Evolutionary conservation across 23 red algal species (phyloP), one percentile per base, ranked within the genome.

Genomic region (Gracilariopsis chorda): DNA sequence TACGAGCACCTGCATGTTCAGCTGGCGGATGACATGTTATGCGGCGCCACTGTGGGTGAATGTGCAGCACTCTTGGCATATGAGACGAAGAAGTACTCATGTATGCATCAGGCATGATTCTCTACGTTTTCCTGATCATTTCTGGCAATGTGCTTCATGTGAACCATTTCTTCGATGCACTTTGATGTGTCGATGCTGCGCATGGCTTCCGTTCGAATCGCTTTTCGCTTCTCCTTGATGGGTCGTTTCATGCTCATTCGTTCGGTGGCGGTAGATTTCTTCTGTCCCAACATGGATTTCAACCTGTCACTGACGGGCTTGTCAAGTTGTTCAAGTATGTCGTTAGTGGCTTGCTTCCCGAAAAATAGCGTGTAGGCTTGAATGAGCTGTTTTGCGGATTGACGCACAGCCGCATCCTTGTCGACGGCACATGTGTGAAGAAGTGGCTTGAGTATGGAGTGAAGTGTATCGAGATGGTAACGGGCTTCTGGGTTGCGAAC

Each of bases 41-140:
- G 60, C 21, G 94, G 94, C 29, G 80, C 57, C 16, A 78, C 87
- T 21, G 87, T 80, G 35, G 94, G 94, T 13, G 94, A 96, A 12
- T 96, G 94, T 82, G 63, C 84, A 16, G 48, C 59, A 30, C 23
- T 80, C 48, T 47, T 88, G 64, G 81, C 43, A 6, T 39, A 85
- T 37, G 16, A 60, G 27, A 58, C 9, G 48, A 79, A 30, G 24
- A 27, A 52, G 75, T 51, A 56, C 21, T 28, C 35, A 13, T 4
- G 13, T 9, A 17, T 14, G 46, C 16, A 79, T 52, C 45, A 55
- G 8, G 77, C 8, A 8, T 42, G 24, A 37, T 19, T 80, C 28
- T 41, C 17, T 2, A 80, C 32, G 51, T 80, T 57, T 32, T 80
- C 35, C 49, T 58, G 42, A 23, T 57, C 77, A 48, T 25, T 41